Percentiles rank a stretch among this genome's conserved stretches.
phyloP scores from a whole-genome alignment of 495 filamentous ascomycete species.

The Sphaerosporella brunnea region DNA sequence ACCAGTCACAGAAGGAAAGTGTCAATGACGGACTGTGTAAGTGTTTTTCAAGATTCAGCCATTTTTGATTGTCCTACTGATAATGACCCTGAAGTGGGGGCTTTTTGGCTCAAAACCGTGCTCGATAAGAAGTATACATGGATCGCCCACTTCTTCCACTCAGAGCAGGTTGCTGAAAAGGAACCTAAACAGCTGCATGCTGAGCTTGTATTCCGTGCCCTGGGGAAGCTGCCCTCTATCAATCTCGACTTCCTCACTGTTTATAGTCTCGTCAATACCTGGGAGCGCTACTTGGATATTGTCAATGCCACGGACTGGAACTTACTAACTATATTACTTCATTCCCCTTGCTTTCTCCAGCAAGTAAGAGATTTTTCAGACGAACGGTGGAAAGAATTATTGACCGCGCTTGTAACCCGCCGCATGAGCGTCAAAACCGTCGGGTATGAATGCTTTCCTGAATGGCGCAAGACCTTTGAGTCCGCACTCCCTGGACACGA shows the following conservation, averaged over 20 bases:
- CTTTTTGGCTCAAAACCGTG: not conserved
- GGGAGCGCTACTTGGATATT: not conserved
- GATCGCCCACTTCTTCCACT: not conserved
- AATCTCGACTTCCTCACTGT: not conserved
- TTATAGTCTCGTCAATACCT: not conserved
- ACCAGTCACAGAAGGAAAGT: not conserved
- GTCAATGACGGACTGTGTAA: not conserved
- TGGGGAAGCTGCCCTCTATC: not conserved
- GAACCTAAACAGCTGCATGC: not conserved
- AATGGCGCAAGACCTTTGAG: not conserved
- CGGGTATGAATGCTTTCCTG: not conserved
- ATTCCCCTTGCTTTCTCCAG: not conserved
- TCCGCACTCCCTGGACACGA: not conserved
- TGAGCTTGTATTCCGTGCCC: not conserved
- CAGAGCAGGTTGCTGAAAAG: not conserved
- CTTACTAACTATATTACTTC: not conserved
- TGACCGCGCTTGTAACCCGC: not conserved
- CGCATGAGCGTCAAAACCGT: not conserved
- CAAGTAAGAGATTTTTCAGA: not conserved
- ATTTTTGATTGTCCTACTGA: not conserved
- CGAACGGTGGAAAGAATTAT: not conserved
- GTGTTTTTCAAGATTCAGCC: too few species aligned
- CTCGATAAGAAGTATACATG: not conserved
- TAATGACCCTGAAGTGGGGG: not conserved
- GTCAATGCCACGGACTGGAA: not conserved